Evolutionary conservation across 345 rosid genomes (phyloP).

Genomic region (Citropsis articulata): DNA sequence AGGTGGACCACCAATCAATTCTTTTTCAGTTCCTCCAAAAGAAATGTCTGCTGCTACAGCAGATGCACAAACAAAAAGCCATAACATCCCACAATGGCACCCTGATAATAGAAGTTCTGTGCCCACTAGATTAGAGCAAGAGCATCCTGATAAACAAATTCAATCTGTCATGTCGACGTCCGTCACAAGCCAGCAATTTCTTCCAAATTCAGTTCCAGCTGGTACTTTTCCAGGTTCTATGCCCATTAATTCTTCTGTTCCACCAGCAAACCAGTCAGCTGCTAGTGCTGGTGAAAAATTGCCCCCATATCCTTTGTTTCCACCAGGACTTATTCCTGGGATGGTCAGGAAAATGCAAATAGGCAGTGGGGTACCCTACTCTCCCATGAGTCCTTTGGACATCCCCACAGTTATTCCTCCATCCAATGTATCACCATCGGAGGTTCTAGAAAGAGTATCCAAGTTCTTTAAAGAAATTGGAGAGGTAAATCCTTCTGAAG

Average conservation of each 20-base stretch:
- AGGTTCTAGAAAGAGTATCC: conserved; percentile 79
- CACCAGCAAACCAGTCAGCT: conserved; percentile 43
- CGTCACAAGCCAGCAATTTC: conserved; percentile 54
- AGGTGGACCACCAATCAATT: conserved; percentile 54
- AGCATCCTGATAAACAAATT: conserved; percentile 47
- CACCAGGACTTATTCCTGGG: conserved; percentile 98
- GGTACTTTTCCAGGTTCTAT: conserved; percentile 62
- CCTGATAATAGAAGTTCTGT: conserved; percentile 45
- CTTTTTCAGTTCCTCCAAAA: conserved; percentile 54
- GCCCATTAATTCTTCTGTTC: conserved; percentile 57
- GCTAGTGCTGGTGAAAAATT: conserved; percentile 58
- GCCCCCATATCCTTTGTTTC: conserved; percentile 92
- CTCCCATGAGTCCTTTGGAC: conserved; percentile 91
- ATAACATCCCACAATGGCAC: conserved; percentile 54
- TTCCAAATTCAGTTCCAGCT: conserved; percentile 51
- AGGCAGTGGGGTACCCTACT: conserved; percentile 97
- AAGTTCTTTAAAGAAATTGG: conserved; percentile 92
- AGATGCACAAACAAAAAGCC: conserved; percentile 40
- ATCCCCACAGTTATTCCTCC: conserved; percentile 93
- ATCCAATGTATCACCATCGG: conserved; percentile 68
- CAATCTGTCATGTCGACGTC: conserved; percentile 36
- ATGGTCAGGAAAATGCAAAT: conserved; percentile 99
- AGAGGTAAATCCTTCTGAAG: conserved; percentile 85
- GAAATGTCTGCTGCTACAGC: conserved; percentile 42
- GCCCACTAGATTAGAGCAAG: conserved; percentile 42